Conservation (phyloP, 2,329 filamentous ascomycete species). For the Diaporthe longicolla region DNA sequence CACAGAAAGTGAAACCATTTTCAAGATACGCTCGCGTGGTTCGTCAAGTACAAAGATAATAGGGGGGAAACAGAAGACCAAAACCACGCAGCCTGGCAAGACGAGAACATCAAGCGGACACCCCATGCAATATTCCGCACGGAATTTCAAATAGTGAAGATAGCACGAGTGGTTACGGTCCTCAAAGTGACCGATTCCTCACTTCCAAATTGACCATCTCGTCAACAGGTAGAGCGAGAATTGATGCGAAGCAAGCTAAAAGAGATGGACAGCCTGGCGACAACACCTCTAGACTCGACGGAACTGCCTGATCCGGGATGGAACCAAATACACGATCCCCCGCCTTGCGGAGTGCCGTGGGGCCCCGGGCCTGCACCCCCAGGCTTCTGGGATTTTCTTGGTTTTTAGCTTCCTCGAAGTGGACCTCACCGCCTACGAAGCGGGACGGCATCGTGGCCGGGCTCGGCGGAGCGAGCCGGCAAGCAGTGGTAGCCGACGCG, state of each 20-base stretch:
- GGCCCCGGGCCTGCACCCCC: constrained; percentile 7
- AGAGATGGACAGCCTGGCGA: neutral
- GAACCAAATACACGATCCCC: neutral
- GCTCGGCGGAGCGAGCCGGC: neutral
- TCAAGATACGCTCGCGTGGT: neutral
- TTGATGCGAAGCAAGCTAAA: neutral
- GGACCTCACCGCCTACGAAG: constrained; percentile 10
- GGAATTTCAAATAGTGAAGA: neutral
- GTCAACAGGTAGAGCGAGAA: neutral
- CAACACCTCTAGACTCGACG: neutral
- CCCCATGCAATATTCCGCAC: too few species aligned
- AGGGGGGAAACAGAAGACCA: too few species aligned
- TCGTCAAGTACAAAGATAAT: neutral
- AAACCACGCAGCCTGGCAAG: neutral
- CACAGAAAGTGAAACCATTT: neutral
- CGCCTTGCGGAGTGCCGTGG: neutral
- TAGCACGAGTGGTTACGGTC: neutral
- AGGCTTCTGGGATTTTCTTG: constrained; percentile 11
- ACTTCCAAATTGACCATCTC: neutral
- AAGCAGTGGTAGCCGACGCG: constrained; percentile 4
- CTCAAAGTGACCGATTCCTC: neutral
- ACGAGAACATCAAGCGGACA: neutral
- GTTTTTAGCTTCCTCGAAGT: constrained; percentile 3
- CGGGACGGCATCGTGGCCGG: neutral
- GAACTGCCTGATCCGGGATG: constrained; percentile 21